Base-by-base conservation (phyloP, 2,329 filamentous ascomycete genomes). In the Thelonectria blattea region DNA sequence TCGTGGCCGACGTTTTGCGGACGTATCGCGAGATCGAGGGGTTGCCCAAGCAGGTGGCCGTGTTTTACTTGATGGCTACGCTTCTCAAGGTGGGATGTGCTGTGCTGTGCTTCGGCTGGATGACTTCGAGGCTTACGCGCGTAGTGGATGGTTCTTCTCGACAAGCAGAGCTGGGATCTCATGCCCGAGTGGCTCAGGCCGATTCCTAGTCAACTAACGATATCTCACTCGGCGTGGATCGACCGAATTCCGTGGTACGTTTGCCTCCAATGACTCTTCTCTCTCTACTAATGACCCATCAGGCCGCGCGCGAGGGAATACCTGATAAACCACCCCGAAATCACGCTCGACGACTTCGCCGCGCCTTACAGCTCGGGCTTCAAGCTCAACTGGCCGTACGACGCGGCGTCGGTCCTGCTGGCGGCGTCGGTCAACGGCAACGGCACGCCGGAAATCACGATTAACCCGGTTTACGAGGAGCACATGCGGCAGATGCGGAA, bases 391-490 rank as follows among this genome's bases (percentile, higher is more conserved):
- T 74, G 72, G 72, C 68, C 68, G 0, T 73, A 73, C 30, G 70
- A 74, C 43, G 69, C 69, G 8, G 61, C 65, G 0, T 65, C 69
- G 5, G 70, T 73, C 3, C 61, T 74, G 1, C 54, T 74, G 10
- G 55, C 61, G 9, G 43, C 59, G 1, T 65, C 62, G 3, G 52
- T 63, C 11, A 59, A 57, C 17, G 57, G 54, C 2, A 59, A 62
- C 3, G 66, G 60, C 17, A 59, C 58, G 1, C 56, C 67, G 1
- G 63, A 68, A 17, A 63, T 68, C 11, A 58, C 60, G 2, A 72
- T 71, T 22, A 73, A 74, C 52, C 72, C 72, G 1, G 68, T 74
- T 15, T 73, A 70, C 53, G 70, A 73, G 42, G 68, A 73, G 47
- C 71, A 74, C 41, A 65, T 73, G 37, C 68, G 71, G 3, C 71